Percentiles rank a stretch among this genome's conserved stretches.
These are phyloP conservation scores for Myxozyma sirexii DNA, from an alignment of 805 yeast genomes.

Conservation along the genomic window DNA sequence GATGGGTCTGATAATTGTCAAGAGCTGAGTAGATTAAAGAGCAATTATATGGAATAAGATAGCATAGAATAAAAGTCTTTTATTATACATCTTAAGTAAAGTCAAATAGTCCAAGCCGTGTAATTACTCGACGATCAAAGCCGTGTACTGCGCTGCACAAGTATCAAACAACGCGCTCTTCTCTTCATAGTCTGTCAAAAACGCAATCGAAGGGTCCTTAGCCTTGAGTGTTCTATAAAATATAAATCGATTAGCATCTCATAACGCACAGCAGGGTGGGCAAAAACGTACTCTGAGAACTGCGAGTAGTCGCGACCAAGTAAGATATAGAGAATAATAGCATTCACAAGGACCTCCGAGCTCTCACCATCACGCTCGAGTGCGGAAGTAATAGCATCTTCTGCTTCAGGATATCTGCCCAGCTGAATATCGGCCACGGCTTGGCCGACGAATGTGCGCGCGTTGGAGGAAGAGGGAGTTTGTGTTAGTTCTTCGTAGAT, in stretches of 20 bases:
- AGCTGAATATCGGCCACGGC: constrained; percentile 77
- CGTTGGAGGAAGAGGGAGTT: constrained; percentile 51
- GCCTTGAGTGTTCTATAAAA: constrained; percentile 48
- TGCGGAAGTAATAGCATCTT: constrained; percentile 53
- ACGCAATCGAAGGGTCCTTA: constrained; percentile 59
- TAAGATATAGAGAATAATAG: constrained; percentile 63
- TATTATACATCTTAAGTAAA: not conserved
- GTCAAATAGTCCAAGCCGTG: not conserved
- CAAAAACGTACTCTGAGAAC: constrained; percentile 18
- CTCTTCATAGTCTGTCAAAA: constrained; percentile 59
- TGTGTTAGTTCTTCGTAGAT: constrained; percentile 74
- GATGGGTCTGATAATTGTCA: not conserved
- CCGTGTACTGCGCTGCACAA: constrained; percentile 61
- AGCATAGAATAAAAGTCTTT: too few species aligned
- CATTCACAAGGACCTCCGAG: constrained; percentile 56
- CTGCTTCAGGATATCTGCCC: constrained; percentile 80
- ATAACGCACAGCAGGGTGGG: not conserved
- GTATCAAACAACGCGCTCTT: constrained; percentile 69
- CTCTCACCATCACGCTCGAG: constrained; percentile 46
- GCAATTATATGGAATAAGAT: too few species aligned
- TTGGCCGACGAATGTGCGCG: constrained; percentile 61
- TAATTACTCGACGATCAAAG: constrained; percentile 24
- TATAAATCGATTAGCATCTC: constrained; percentile 41
- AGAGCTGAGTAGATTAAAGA: too few species aligned
- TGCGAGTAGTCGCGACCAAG: constrained; percentile 48